Base-by-base conservation (phyloP, 805 yeast species). In the Teunomyces gatunensis region DNA sequence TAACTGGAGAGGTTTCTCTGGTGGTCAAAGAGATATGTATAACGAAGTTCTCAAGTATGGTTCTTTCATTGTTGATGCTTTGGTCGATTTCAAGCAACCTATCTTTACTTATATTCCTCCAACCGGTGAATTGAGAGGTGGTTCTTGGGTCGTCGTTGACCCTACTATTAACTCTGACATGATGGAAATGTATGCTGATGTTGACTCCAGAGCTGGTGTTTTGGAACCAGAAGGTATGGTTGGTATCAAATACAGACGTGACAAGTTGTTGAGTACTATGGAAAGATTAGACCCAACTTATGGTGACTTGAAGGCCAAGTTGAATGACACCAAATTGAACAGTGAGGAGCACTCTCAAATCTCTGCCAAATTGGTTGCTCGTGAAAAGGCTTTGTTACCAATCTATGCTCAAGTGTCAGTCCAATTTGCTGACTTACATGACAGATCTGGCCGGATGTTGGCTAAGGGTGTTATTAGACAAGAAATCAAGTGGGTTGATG, bases 1-100 rank as follows among this genome's bases (percentile, higher is more conserved):
- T 50, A 94, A 94, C 81, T 94, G 99, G 99, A 88, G 99, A 84
- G 99, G 99, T 63, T 94, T 94, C 84, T 89, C 97, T 57, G 99
- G 99, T 78, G 99, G 99, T 68, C 99, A 94, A 78, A 88, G 97
- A 67, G 99, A 94, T 71, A 94, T 94, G 99, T 95, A 87, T 80
- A 89, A 91, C 63, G 99, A 94, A 75, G 96, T 94, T 39, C 84
- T 94, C 75, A 94, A 94, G 71, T 94, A 88, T 66, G 99, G 99
- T 66, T 84, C 98, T 3, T 89, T 79, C 70, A 94, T 94, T 71
- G 99, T 94, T 54, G 99, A 94, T 67, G 97, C 99, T 11, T 79
- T 94, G 52, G 96, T 89, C 56, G 96, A 84, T 60, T 94, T 85
- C 81, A 89, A 89, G 68, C 99, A 94, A 71, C 99, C 99, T 50